A percentile compares a stretch with the other conserved stretches of the same genome.
Evolutionary conservation across 2,329 filamentous ascomycete genomes (phyloP).

Genomic region (Aspergillus niger): DNA sequence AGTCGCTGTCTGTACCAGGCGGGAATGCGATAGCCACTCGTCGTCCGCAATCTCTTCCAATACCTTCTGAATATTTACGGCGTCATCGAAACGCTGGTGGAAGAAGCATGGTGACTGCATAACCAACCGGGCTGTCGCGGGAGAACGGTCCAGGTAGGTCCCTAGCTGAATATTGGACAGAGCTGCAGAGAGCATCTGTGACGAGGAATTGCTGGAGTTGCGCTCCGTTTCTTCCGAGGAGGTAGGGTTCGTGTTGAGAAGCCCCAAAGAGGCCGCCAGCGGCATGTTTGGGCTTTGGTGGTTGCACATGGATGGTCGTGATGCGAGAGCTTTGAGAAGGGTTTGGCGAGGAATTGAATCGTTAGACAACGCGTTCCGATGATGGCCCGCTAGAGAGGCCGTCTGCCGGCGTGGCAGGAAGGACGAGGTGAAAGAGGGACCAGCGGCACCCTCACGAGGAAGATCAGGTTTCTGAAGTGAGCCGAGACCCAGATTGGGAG

Average conservation of each 20-base stretch:
- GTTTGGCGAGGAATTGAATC: constrained; percentile 76
- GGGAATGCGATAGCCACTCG: constrained; percentile 88
- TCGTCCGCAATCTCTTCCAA: constrained; percentile 88
- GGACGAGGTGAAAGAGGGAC: constrained; percentile 31
- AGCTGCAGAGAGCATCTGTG: constrained; percentile 65
- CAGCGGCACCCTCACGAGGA: constrained; percentile 29
- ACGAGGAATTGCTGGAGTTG: constrained; percentile 49
- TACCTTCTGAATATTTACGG: constrained; percentile 91
- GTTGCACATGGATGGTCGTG: constrained; percentile 57
- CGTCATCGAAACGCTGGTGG: constrained; percentile 94
- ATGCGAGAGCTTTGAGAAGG: constrained; percentile 78
- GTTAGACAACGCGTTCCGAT: constrained; percentile 58
- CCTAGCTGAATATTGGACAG: constrained; percentile 54
- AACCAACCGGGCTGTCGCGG: constrained; percentile 57
- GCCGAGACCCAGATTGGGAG: constrained; percentile 22
- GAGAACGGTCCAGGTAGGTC: constrained; percentile 46
- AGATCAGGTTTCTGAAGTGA: constrained; percentile 23
- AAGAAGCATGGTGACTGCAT: constrained; percentile 96
- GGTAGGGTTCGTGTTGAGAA: constrained; percentile 51
- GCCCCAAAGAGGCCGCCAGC: constrained; percentile 63
- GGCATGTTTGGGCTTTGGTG: constrained; percentile 58
- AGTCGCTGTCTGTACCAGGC: constrained; percentile 91
- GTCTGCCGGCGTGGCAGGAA: constrained; percentile 40
- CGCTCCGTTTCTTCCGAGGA: constrained; percentile 31
- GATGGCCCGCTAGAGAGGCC: constrained; percentile 38